Percentiles rank a stretch among this genome's conserved stretches.
Conservation (phyloP, 2,329 filamentous ascomycete species). For the Aureobasidium sp. region DNA sequence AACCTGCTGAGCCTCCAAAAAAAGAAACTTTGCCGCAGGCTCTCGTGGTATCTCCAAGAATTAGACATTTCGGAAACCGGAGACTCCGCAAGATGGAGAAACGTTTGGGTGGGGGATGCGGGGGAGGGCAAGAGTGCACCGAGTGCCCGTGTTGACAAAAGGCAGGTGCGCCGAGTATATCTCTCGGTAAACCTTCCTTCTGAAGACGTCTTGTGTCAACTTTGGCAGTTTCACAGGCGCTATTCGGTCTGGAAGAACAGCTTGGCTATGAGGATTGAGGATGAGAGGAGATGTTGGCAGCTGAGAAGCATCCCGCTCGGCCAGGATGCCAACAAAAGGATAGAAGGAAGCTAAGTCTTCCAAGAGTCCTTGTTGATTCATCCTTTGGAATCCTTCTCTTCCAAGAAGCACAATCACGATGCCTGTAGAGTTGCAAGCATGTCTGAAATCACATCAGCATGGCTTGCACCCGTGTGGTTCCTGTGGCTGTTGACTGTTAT, state of each 20-base stretch:
- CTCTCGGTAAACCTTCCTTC: background rate
- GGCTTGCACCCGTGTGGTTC: too few species aligned
- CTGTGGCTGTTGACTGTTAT: too few species aligned
- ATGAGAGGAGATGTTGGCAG: background rate
- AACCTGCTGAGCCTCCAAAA: background rate
- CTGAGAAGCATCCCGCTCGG: background rate
- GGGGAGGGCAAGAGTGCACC: background rate
- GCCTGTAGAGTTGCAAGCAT: background rate
- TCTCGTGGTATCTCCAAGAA: background rate
- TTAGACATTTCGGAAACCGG: background rate
- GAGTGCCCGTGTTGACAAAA: background rate
- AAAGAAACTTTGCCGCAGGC: background rate
- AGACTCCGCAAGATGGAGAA: background rate
- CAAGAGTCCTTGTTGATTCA: background rate
- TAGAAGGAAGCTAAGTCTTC: background rate
- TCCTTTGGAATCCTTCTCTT: background rate
- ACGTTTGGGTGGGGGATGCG: background rate
- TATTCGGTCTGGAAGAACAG: background rate
- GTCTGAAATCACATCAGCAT: background rate
- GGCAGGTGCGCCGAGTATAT: constrained; percentile 9
- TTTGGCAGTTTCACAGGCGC: background rate
- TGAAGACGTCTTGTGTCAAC: background rate
- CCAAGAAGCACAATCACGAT: background rate
- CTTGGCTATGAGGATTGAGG: background rate
- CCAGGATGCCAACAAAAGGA: background rate